These are phyloP conservation scores for Collybia mongolica DNA, from an alignment of 768 basidiomycete genomes.

Conservation along the genomic window DNA sequence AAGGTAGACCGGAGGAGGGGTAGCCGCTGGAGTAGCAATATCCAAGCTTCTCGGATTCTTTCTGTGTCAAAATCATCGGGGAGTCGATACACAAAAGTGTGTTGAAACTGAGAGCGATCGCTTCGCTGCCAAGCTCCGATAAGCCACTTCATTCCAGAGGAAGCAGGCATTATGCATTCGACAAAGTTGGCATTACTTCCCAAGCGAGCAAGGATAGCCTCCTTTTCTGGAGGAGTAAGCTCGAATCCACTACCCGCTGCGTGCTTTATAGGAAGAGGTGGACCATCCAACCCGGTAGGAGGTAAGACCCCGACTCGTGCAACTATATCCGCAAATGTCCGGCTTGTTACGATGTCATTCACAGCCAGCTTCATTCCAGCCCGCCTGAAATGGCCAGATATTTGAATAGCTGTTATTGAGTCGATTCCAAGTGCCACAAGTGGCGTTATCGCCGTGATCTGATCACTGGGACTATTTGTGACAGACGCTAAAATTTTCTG, in stretches of 20 bases:
- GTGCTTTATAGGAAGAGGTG: background rate
- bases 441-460: slow-evolving; percentile 30
- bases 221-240: slow-evolving; percentile 15
- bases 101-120: slow-evolving; percentile 37
- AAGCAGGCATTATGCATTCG: slow-evolving; percentile 21
- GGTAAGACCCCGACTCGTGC: slow-evolving; percentile 9
- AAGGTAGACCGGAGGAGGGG: slow-evolving; percentile 44
- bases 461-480: slow-evolving; percentile 24
- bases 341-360: slow-evolving; percentile 40
- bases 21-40: slow-evolving; percentile 29
- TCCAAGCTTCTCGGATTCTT: slow-evolving; percentile 35
- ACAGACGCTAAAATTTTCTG: slow-evolving; percentile 16
- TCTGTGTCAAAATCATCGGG: slow-evolving; percentile 22
- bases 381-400: slow-evolving; percentile 36
- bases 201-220: slow-evolving; percentile 16
- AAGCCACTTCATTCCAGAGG: slow-evolving; percentile 34
- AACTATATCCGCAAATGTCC: slow-evolving; percentile 31
- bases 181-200: slow-evolving; percentile 12
- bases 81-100: slow-evolving; percentile 40
- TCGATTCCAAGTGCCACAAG: slow-evolving; percentile 44
- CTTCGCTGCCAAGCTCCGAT: slow-evolving; percentile 45
- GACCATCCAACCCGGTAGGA: background rate
- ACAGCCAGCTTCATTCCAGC: slow-evolving; percentile 31
- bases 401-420: slow-evolving; percentile 48
- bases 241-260: background rate